A percentile compares a stretch with the other conserved stretches of the same genome.
Evolutionary conservation across 306 rosid species (phyloP).

Genomic region (Prunus mongolica): DNA sequence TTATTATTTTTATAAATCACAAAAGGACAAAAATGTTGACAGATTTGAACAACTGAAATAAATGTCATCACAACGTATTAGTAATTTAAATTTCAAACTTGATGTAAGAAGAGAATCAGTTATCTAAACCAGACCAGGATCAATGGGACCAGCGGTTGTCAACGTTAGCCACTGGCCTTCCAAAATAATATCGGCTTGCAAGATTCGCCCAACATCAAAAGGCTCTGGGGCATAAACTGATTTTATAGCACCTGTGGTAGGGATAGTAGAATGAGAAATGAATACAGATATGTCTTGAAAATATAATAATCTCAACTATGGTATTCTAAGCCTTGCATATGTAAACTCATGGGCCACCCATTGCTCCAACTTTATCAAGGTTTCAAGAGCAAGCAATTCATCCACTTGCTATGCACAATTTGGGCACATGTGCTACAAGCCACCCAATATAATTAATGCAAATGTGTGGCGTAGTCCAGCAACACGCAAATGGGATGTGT

Average conservation of each 20-base stretch:
- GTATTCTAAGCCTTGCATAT: background rate
- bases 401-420: background rate
- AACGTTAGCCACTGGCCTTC: slow-evolving; percentile 40
- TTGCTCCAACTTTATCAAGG: background rate
- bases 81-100: slow-evolving; percentile 4
- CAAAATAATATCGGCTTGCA: slow-evolving; percentile 59
- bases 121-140: slow-evolving; percentile 57
- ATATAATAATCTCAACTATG: background rate
- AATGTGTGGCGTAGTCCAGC: background rate
- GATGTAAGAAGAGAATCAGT: slow-evolving; percentile 8
- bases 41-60: background rate
- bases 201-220: slow-evolving; percentile 68
- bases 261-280: slow-evolving; percentile 14
- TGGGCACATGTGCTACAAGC: background rate
- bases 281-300: background rate
- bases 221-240: slow-evolving; percentile 85
- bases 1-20: slow-evolving; percentile 1
- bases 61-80: slow-evolving; percentile 3
- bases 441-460: background rate
- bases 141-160: slow-evolving; percentile 76
- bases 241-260: slow-evolving; percentile 72
- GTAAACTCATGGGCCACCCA: background rate
- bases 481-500: background rate
- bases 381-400: background rate
- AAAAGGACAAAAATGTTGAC: slow-evolving; percentile 6